Percentiles rank a stretch among this genome's conserved stretches.
Conservation (phyloP, 306 rosid genomes). For the Coriaria nepalensis region DNA sequence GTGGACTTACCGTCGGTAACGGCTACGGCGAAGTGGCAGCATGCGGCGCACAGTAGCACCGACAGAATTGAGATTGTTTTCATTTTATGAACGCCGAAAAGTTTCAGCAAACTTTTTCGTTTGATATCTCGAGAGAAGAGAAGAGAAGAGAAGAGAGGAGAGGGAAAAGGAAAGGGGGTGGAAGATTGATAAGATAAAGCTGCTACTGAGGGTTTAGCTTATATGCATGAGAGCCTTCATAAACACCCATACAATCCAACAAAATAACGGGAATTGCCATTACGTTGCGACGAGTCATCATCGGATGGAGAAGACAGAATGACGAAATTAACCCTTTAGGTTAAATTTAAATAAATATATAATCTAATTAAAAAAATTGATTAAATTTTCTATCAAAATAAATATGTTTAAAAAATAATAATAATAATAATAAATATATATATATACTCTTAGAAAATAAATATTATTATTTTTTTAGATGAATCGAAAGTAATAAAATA, state of each 20-base stretch:
- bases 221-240: constrained; percentile 42
- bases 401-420: no score
- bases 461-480: no score
- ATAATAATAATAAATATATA: no score
- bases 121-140: no score
- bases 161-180: constrained; percentile 3
- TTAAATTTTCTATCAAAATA: no score
- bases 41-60: constrained; percentile 40
- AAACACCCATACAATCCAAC: constrained; percentile 17
- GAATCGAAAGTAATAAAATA: no score
- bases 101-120: neutral
- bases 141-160: constrained; percentile 9
- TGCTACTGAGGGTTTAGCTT: constrained; percentile 22
- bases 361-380: no score
- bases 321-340: constrained; percentile 13
- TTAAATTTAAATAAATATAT: no score
- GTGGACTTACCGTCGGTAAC: constrained; percentile 47
- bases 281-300: neutral
- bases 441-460: no score
- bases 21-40: constrained; percentile 38
- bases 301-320: neutral
- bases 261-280: constrained; percentile 37
- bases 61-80: constrained; percentile 9
- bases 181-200: neutral
- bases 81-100: no score